Base-by-base conservation (phyloP, 148 eudicot species). In the Vaccinium darrowii region DNA sequence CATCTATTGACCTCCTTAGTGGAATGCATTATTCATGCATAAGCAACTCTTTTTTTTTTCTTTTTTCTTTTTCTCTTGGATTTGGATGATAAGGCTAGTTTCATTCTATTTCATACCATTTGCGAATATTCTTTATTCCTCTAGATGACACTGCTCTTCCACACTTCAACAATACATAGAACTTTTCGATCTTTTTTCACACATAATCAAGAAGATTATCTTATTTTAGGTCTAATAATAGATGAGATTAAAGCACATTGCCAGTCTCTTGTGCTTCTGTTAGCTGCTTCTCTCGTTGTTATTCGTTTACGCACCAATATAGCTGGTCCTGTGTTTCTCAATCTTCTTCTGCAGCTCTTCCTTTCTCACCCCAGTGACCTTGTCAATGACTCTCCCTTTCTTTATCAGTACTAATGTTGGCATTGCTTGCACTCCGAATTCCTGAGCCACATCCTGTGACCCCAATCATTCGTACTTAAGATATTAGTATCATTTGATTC, bases 321-420 rank as follows among this genome's bases (percentile, higher is more conserved):
- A 84, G 53, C 43, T n/a, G 19, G 86, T 43, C 69, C 81, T 90
- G 86, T 91, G 82, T 19, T 87, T 88, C 81, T 93, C 91, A 63
- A 93, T 87, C 87, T 90, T 91, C 76, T 84, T 91, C 83, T 89
- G 87, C 18, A 93, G 88, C 67, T 89, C 92, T 14, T 90, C 91
- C 83, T 84, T 93, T 27, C 85, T 86, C 19, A 85, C 92, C 8
- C 95, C 95, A 1, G 89, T 90, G 18, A 88, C 71, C 81, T 84
- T 90, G 47, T 91, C 95, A 69, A 90, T 81, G 67, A 87, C 87
- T 81, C 79, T 87, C 19, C 95, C 95, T 78, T 79, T 87, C 91
- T 89, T 91, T 51, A 92, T 85, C 53, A 92, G 72, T 76, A 91
- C 15, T 27, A 85, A 86, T 21, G 95, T 91, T 74, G 95, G 95